phyloP scores from a whole-genome alignment of 305 asterid species.

The Euphrasia arctica region DNA sequence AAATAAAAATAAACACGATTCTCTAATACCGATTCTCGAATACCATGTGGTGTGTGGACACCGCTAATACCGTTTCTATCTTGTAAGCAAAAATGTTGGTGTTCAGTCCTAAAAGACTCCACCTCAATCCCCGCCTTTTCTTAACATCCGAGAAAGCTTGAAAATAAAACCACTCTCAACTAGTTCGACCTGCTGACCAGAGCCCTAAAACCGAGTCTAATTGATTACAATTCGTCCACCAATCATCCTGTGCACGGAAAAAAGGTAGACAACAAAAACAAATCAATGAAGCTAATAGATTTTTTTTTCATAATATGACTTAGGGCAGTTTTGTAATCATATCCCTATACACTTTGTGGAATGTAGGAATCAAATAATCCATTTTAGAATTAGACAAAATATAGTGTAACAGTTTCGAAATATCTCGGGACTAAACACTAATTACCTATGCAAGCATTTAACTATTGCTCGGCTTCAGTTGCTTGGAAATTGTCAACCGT shows the following conservation, averaged over 20 bases:
- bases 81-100: neutral
- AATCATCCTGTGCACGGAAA: neutral
- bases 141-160: neutral
- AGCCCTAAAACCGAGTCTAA: neutral
- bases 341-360: neutral
- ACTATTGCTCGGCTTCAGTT: slow-evolving; percentile 25
- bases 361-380: neutral
- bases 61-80: neutral
- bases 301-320: too few species aligned
- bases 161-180: neutral
- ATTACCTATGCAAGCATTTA: slow-evolving; percentile 38
- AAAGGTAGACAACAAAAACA: neutral
- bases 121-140: neutral
- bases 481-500: slow-evolving; percentile 24
- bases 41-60: neutral
- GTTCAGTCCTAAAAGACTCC: neutral
- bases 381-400: neutral
- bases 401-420: neutral
- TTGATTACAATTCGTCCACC: neutral
- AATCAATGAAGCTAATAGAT: neutral
- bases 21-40: too few species aligned
- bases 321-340: too few species aligned
- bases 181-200: neutral
- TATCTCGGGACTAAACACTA: neutral
- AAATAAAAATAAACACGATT: neutral